phyloP scores from a whole-genome alignment of 805 yeast genomes.

The Cyberlindnera petersonii region DNA sequence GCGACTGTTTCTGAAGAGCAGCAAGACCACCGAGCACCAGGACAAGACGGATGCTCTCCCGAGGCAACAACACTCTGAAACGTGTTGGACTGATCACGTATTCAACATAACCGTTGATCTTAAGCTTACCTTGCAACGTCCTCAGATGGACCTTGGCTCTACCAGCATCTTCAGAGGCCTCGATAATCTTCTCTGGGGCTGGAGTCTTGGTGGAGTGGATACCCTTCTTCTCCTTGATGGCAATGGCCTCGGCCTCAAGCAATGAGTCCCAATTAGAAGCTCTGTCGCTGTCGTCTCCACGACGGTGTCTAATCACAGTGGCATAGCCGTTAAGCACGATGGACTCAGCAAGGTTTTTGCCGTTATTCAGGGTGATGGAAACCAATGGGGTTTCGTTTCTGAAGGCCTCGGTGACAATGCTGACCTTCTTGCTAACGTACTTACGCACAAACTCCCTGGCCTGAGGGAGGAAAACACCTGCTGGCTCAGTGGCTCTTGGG shows the following conservation, averaged over 20 bases:
- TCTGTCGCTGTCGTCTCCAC: conserved; percentile 65
- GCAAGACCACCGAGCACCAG: conserved; percentile 74
- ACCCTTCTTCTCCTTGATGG: conserved; percentile 56
- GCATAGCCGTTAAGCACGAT: conserved; percentile 69
- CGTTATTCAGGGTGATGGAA: conserved; percentile 48
- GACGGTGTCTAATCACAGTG: conserved; percentile 72
- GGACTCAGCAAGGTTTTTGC: conserved; percentile 55
- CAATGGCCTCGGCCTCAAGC: conserved; percentile 62
- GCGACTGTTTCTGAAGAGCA: conserved; percentile 35
- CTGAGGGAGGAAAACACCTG: conserved; percentile 52
- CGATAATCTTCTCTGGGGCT: conserved; percentile 61
- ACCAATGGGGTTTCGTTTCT: conserved; percentile 70
- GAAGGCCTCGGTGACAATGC: conserved; percentile 56
- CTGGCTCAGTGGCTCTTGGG: conserved; percentile 61
- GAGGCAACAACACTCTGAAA: conserved; percentile 60
- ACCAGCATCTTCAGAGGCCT: conserved; percentile 70
- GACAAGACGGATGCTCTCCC: conserved; percentile 65
- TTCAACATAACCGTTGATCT: conserved; percentile 68
- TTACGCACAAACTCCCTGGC: conserved; percentile 77
- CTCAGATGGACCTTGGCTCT: conserved; percentile 73
- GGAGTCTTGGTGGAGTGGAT: conserved; percentile 53
- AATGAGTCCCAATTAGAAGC: conserved; percentile 76
- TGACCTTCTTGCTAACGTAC: conserved; percentile 69
- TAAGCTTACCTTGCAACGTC: conserved; percentile 61
- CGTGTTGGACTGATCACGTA: conserved; percentile 66